Conservation (phyloP, 768 basidiomycete species). For the Hypsizygus marmoreus region DNA sequence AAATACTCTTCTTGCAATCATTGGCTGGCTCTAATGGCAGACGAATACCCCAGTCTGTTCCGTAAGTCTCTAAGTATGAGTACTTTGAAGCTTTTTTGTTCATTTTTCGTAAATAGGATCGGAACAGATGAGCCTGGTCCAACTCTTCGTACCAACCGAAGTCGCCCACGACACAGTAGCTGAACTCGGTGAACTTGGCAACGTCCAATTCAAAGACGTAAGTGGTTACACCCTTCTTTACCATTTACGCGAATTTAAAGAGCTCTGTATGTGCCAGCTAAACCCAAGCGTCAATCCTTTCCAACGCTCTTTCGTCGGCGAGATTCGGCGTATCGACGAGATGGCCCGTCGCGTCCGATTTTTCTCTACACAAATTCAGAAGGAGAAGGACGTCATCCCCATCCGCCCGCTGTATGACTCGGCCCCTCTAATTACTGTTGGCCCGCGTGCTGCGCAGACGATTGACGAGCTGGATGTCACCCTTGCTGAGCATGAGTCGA, state of each 20-base stretch:
- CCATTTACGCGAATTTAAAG: constrained; percentile 3
- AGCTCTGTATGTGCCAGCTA: constrained; percentile 52
- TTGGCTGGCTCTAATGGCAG: constrained; percentile 53
- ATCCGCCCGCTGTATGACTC: constrained; percentile 87
- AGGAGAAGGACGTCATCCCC: constrained; percentile 80
- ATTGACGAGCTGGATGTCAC: constrained; percentile 92
- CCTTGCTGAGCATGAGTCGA: constrained; percentile 82
- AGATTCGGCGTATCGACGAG: constrained; percentile 93
- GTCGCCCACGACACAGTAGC: constrained; percentile 96
- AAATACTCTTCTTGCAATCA: constrained; percentile 2
- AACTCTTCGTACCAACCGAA: constrained; percentile 96
- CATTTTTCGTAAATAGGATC: constrained; percentile 59
- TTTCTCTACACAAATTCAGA: constrained; percentile 82
- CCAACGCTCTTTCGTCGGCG: constrained; percentile 96
- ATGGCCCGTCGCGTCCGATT: constrained; percentile 95
- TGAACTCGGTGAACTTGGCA: constrained; percentile 91
- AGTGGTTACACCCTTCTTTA: constrained; percentile 24
- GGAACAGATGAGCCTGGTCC: constrained; percentile 97
- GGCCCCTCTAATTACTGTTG: constrained; percentile 83
- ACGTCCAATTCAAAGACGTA: constrained; percentile 98
- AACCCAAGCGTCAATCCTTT: constrained; percentile 96
- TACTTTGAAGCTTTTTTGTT: neutral
- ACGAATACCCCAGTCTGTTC: constrained; percentile 83
- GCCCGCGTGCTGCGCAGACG: constrained; percentile 89
- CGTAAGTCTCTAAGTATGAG: constrained; percentile 51